Percentiles rank a stretch among this genome's conserved stretches.
These are phyloP conservation scores for Polychaeton citri DNA, from an alignment of 2,329 filamentous ascomycete genomes.

Conservation along the genomic window DNA sequence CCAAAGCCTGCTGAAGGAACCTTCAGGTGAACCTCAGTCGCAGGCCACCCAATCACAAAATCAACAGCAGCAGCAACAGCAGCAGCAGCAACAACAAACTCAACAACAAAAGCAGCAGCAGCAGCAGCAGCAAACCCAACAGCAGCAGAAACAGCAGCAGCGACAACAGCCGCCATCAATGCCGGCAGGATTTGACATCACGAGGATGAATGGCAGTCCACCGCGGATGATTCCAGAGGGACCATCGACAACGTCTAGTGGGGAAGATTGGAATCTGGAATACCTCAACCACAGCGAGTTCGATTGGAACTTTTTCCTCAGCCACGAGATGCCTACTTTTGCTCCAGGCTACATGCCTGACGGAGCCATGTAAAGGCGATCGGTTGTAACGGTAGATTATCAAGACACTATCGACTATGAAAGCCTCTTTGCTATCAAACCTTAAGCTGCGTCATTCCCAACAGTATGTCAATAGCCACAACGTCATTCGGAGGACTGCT, in stretches of 20 bases:
- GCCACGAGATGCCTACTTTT: slow-evolving; percentile 19
- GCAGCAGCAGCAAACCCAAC: background rate
- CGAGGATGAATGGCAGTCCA: slow-evolving; percentile 3
- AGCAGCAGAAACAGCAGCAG: background rate
- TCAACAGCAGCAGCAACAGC: background rate
- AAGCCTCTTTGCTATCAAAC: too few relatives aligned
- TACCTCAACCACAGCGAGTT: slow-evolving; percentile 19
- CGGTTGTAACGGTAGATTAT: too few relatives aligned
- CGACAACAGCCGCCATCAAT: background rate
- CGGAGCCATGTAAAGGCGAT: slow-evolving; percentile 20
- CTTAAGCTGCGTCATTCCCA: too few relatives aligned
- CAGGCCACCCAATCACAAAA: slow-evolving; percentile 1
- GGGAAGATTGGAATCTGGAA: slow-evolving; percentile 21
- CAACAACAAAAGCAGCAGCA: slow-evolving; percentile 1
- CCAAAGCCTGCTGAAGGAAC: slow-evolving; percentile 10
- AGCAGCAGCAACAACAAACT: too few relatives aligned
- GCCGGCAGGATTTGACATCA: background rate
- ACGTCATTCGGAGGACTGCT: too few relatives aligned
- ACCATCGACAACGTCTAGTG: slow-evolving; percentile 12
- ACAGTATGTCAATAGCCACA: too few relatives aligned
- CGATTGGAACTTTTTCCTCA: slow-evolving; percentile 21
- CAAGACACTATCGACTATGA: too few relatives aligned
- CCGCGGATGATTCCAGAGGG: slow-evolving; percentile 3
- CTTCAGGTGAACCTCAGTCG: slow-evolving; percentile 8
- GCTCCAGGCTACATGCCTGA: slow-evolving; percentile 17